Conservation (phyloP, 805 yeast species). For the Crinitomyces ghanaensis region DNA sequence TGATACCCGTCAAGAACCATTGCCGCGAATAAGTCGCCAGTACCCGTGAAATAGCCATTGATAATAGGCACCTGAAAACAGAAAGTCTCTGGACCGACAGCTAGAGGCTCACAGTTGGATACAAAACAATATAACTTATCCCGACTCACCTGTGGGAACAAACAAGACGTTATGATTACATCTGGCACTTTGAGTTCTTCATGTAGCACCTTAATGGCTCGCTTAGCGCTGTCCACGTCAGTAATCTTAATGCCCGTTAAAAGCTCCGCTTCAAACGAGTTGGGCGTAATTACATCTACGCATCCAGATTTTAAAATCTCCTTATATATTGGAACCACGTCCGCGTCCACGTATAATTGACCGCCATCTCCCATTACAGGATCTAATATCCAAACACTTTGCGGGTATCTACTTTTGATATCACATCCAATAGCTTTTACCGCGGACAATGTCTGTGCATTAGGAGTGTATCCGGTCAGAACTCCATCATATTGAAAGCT, state of each 20-base stretch:
- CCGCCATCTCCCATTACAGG: slow-evolving; percentile 94
- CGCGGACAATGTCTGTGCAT: slow-evolving; percentile 40
- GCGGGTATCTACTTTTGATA: slow-evolving; percentile 22
- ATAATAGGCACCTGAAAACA: slow-evolving; percentile 47
- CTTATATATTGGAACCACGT: slow-evolving; percentile 49
- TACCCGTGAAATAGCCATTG: slow-evolving; percentile 84
- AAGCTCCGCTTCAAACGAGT: slow-evolving; percentile 78
- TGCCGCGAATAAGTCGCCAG: slow-evolving; percentile 86
- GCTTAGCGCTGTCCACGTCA: slow-evolving; percentile 28
- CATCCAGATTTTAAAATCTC: slow-evolving; percentile 32
- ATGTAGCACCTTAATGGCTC: slow-evolving; percentile 43
- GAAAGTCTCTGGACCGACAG: too few species aligned
- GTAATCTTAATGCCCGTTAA: slow-evolving; percentile 42
- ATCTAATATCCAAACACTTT: slow-evolving; percentile 54
- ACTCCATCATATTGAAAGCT: slow-evolving; percentile 49
- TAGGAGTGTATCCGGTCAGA: slow-evolving; percentile 72
- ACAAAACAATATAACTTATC: slow-evolving; percentile 32
- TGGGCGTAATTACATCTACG: slow-evolving; percentile 77
- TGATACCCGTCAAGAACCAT: slow-evolving; percentile 48
- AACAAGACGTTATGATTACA: slow-evolving; percentile 58
- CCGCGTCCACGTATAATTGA: slow-evolving; percentile 51
- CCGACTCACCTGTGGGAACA: slow-evolving; percentile 19
- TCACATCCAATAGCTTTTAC: slow-evolving; percentile 34
- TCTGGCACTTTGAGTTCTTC: slow-evolving; percentile 37
- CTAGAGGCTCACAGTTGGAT: slow-evolving; percentile 22